phyloP scores from a whole-genome alignment of 2,329 filamentous ascomycete genomes.

The Beauveria varroae region DNA sequence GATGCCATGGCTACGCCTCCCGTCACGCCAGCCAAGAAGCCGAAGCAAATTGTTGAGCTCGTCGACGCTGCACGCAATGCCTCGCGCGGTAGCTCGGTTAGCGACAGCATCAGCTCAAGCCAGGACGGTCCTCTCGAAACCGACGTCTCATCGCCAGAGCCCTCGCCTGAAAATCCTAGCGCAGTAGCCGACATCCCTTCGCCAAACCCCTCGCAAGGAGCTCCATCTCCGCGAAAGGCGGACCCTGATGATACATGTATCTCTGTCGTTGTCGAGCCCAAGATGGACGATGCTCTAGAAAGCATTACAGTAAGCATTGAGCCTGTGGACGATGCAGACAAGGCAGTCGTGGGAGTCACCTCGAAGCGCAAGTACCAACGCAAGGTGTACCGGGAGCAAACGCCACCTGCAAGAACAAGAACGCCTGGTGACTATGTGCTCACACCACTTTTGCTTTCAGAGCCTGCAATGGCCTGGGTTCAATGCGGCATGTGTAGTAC shows the following conservation, averaged over 20 bases:
- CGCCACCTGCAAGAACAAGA: constrained; percentile 34
- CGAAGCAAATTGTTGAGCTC: constrained; percentile 27
- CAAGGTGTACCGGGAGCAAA: constrained; percentile 26
- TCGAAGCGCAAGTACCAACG: constrained; percentile 29
- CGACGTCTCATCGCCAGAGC: constrained; percentile 43
- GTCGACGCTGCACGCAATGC: constrained; percentile 21
- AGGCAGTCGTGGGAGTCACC: constrained; percentile 11
- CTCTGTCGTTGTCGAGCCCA: not conserved
- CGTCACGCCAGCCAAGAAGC: constrained; percentile 45
- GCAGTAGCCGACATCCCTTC: not conserved
- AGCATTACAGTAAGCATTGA: constrained; percentile 22
- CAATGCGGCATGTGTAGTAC: constrained; percentile 77
- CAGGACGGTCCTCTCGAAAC: constrained; percentile 26
- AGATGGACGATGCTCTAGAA: not conserved
- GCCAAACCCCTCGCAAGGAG: constrained; percentile 6
- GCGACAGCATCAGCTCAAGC: constrained; percentile 20
- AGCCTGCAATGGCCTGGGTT: constrained; percentile 75
- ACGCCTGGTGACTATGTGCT: constrained; percentile 75
- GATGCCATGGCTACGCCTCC: constrained; percentile 46
- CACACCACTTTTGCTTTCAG: constrained; percentile 66
- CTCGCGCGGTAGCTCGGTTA: constrained; percentile 32
- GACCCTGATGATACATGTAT: not conserved
- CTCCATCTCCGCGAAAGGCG: constrained; percentile 2
- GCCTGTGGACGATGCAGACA: constrained; percentile 10
- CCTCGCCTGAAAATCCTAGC: not conserved